Conservation (phyloP, 139 green algal genomes). For the Coccomyxa sp. region DNA sequence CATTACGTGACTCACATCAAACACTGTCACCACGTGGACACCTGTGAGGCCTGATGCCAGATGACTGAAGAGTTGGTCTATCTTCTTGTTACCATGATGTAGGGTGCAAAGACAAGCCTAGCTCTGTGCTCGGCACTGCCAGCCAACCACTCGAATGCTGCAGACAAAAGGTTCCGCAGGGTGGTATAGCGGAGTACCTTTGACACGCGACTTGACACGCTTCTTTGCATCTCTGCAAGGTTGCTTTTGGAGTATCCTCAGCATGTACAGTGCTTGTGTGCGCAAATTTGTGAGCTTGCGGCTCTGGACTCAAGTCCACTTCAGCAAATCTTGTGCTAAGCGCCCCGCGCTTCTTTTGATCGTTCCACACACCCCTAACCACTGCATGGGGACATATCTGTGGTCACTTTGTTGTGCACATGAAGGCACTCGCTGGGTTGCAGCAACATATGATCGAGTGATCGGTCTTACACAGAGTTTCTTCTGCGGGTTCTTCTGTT, state of each 20-base stretch:
- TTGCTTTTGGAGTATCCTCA: neutral
- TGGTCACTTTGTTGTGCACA: neutral
- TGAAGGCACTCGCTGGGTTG: neutral
- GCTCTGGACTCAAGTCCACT: neutral
- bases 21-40: too few relatives aligned
- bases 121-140: too few relatives aligned
- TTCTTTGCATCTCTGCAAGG: neutral
- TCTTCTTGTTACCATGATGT: neutral
- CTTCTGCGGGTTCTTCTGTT: neutral
- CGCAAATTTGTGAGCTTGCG: neutral
- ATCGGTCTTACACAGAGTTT: neutral
- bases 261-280: neutral
- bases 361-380: neutral
- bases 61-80: neutral
- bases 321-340: neutral
- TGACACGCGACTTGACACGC: neutral
- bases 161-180: too few relatives aligned
- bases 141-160: too few relatives aligned
- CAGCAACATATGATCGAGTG: neutral
- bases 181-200: too few relatives aligned
- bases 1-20: neutral
- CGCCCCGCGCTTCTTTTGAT: neutral
- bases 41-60: neutral
- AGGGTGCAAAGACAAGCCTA: neutral
- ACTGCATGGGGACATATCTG: neutral